These are phyloP conservation scores for Cairneyella variabilis DNA, from an alignment of 495 filamentous ascomycete genomes.

Conservation along the genomic window DNA sequence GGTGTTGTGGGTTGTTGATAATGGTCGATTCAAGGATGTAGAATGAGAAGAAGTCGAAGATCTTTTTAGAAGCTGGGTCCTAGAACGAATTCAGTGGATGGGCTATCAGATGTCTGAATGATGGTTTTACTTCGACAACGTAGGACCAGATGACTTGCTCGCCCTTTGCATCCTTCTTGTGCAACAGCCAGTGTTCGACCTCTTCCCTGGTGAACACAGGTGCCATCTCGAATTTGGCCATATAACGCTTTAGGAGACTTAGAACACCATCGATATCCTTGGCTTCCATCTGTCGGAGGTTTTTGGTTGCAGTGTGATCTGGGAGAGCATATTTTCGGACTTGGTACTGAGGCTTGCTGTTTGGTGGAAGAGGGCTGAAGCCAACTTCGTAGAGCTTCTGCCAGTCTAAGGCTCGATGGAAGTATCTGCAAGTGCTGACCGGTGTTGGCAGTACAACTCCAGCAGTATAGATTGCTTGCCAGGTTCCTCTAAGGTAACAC, in stretches of 20 bases:
- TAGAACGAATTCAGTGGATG: too few relatives aligned
- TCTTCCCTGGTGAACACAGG: slow-evolving; percentile 77
- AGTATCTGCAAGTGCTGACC: slow-evolving; percentile 89
- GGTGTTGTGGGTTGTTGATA: slow-evolving; percentile 72
- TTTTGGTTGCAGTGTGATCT: slow-evolving; percentile 60
- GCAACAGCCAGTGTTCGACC: slow-evolving; percentile 81
- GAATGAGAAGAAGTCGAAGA: slow-evolving; percentile 96
- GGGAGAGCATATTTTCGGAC: slow-evolving; percentile 77
- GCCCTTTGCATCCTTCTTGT: slow-evolving; percentile 50
- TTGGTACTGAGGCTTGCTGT: slow-evolving; percentile 78
- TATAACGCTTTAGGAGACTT: slow-evolving; percentile 70
- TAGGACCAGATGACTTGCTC: slow-evolving; percentile 90
- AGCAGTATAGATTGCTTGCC: slow-evolving; percentile 92
- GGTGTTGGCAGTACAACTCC: slow-evolving; percentile 88
- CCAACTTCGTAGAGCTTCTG: slow-evolving; percentile 89
- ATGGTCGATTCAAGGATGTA: slow-evolving; percentile 92
- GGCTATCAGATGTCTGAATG: not conserved
- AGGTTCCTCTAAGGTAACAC: slow-evolving; percentile 77
- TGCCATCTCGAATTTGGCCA: slow-evolving; percentile 76
- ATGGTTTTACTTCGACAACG: slow-evolving; percentile 67
- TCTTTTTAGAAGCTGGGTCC: slow-evolving; percentile 64
- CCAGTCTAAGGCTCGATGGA: slow-evolving; percentile 90
- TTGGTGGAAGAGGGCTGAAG: slow-evolving; percentile 77
- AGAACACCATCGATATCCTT: slow-evolving; percentile 78
- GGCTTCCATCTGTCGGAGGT: slow-evolving; percentile 74